Evolutionary conservation across 192 early-diverging fungal genomes (phyloP).

Genomic region (Lunasporangiospora selenospora): DNA sequence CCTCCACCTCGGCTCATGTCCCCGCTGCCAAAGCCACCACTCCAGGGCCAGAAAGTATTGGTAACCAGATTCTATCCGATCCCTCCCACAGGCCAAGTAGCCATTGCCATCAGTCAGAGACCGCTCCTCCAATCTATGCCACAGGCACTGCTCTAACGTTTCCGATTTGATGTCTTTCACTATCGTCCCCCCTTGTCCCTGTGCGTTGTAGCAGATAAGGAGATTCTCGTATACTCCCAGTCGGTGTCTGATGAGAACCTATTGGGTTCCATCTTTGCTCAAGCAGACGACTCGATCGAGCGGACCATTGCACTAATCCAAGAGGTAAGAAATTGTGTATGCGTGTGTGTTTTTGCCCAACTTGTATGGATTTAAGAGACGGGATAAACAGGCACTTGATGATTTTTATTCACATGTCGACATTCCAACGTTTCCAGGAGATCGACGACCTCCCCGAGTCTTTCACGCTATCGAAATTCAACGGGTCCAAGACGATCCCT

Average conservation of each 20-base stretch:
- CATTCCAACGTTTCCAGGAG: conserved; percentile 52
- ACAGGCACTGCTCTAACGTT: too few species aligned
- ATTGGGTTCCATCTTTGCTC: conserved; percentile 67
- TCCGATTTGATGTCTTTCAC: too few species aligned
- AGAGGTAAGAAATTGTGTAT: conserved; percentile 46
- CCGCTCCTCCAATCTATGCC: too few species aligned
- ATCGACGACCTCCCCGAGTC: conserved; percentile 60
- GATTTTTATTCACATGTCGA: conserved; percentile 33
- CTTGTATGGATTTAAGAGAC: too few species aligned
- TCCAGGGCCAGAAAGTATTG: too few species aligned
- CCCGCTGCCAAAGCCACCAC: neutral
- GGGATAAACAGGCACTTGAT: neutral
- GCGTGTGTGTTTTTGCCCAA: too few species aligned
- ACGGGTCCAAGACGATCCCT: conserved; percentile 64
- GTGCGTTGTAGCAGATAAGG: conserved; percentile 48
- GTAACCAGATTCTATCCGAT: too few species aligned
- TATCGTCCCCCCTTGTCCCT: neutral
- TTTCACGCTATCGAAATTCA: conserved; percentile 58
- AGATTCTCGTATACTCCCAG: conserved; percentile 61
- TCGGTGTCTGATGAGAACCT: conserved; percentile 55
- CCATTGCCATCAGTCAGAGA: too few species aligned
- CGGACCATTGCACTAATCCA: conserved; percentile 44
- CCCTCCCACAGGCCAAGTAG: too few species aligned
- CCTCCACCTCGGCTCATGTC: neutral
- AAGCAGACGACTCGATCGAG: conserved; percentile 52